phyloP scores from a whole-genome alignment of 2,329 filamentous ascomycete genomes.

The Didymella pinodella region DNA sequence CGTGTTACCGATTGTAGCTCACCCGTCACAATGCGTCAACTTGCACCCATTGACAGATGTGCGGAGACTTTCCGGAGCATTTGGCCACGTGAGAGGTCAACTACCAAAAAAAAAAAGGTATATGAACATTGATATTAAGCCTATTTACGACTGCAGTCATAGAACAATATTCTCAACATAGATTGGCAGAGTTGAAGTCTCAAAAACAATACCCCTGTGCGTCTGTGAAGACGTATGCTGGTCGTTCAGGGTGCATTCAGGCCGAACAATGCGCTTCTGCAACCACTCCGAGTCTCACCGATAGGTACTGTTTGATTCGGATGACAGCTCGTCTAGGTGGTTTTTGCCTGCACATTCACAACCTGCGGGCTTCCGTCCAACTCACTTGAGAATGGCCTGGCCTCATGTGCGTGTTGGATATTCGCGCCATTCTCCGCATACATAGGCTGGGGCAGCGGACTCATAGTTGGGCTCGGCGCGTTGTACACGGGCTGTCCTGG shows the following conservation, averaged over 20 bases:
- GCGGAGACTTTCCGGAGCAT: not conserved
- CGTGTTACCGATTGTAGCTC: not conserved
- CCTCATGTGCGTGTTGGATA: conserved; percentile 13
- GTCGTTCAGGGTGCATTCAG: not conserved
- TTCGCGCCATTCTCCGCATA: conserved; percentile 17
- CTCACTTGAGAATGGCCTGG: conserved; percentile 33
- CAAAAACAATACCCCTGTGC: not conserved
- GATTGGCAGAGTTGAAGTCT: not conserved
- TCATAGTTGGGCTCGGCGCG: conserved; percentile 23
- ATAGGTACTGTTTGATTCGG: no score
- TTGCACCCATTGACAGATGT: not conserved
- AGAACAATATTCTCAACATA: not conserved
- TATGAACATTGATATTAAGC: not conserved
- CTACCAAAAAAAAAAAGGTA: no score
- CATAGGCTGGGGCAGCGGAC: conserved; percentile 21
- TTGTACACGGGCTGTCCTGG: conserved; percentile 24
- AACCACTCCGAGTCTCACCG: no score
- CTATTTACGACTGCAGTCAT: not conserved
- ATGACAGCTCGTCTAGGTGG: not conserved
- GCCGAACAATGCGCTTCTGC: no score
- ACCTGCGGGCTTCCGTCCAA: conserved; percentile 24
- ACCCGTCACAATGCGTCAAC: not conserved
- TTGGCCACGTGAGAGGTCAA: not conserved
- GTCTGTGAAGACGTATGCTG: not conserved
- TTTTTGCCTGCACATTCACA: conserved; percentile 2